Conservation (phyloP, 768 basidiomycete species). For the Psilocybe azurescens region DNA sequence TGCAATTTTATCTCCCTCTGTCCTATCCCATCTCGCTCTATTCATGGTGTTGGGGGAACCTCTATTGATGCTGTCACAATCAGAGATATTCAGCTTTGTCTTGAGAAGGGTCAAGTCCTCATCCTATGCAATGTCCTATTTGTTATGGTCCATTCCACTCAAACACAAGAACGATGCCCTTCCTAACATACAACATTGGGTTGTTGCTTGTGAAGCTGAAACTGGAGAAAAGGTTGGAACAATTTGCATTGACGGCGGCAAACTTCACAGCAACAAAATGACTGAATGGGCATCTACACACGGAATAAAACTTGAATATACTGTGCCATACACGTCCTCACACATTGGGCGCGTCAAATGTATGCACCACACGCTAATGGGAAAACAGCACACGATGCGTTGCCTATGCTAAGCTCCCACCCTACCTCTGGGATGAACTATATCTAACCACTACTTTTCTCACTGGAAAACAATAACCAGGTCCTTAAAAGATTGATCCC, state of each 20-base stretch:
- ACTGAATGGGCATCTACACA: slow-evolving; percentile 17
- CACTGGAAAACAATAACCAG: slow-evolving; percentile 14
- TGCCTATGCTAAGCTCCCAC: slow-evolving; percentile 28
- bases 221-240: slow-evolving; percentile 22
- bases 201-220: slow-evolving; percentile 22
- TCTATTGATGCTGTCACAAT: not conserved
- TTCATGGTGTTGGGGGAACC: not conserved
- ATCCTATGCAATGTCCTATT: not conserved
- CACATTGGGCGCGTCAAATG: slow-evolving; percentile 42
- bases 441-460: slow-evolving; percentile 34
- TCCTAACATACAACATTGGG: slow-evolving; percentile 32
- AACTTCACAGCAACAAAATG: slow-evolving; percentile 26
- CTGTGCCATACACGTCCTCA: slow-evolving; percentile 36
- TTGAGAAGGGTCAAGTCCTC: not conserved
- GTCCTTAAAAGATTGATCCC: slow-evolving; percentile 16
- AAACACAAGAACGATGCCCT: slow-evolving; percentile 31
- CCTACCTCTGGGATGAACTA: slow-evolving; percentile 38
- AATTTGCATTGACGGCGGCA: slow-evolving; percentile 25
- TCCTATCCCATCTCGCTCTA: not conserved
- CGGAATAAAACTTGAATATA: slow-evolving; percentile 22
- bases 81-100: no score
- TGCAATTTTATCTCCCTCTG: not conserved
- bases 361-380: slow-evolving; percentile 39
- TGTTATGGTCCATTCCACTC: slow-evolving; percentile 37
- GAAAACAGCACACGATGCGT: slow-evolving; percentile 33